Percentiles rank a stretch among this genome's conserved stretches.
phyloP scores from a whole-genome alignment of 2,329 filamentous ascomycete species.

The Arthrobotrys pseudoclavata region DNA sequence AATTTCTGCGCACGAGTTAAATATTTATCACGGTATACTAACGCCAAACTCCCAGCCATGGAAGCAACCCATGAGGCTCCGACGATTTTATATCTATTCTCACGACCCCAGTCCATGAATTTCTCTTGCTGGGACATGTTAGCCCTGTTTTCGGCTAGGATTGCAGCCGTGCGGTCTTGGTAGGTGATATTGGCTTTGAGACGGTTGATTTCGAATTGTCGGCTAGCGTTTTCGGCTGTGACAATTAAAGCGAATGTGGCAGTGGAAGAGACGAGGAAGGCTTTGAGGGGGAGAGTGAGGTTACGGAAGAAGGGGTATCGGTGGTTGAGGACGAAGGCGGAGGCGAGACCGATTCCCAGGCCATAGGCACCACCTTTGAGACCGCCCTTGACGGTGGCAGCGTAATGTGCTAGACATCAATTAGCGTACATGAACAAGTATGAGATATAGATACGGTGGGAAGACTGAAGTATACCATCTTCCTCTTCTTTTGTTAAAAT shows the following conservation, averaged over 20 bases:
- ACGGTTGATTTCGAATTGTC: slow-evolving; percentile 75
- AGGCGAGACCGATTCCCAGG: slow-evolving; percentile 61
- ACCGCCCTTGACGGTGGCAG: slow-evolving; percentile 83
- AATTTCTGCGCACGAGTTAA: slow-evolving; percentile 85
- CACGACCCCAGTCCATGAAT: slow-evolving; percentile 78
- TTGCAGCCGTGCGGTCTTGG: slow-evolving; percentile 77
- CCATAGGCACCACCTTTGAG: slow-evolving; percentile 79
- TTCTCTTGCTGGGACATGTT: slow-evolving; percentile 69
- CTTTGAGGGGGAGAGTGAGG: slow-evolving; percentile 88
- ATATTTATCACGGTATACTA: slow-evolving; percentile 83
- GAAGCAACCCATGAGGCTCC: slow-evolving; percentile 83
- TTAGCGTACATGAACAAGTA: slow-evolving; percentile 28
- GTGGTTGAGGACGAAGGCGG: slow-evolving; percentile 63
- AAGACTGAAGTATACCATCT: slow-evolving; percentile 66
- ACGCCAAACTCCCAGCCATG: slow-evolving; percentile 79
- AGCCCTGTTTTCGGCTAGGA: slow-evolving; percentile 74
- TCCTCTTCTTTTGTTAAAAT: slow-evolving; percentile 95
- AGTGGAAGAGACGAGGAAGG: slow-evolving; percentile 86
- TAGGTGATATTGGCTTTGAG: slow-evolving; percentile 55
- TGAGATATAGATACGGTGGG: neutral
- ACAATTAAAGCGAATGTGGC: slow-evolving; percentile 91
- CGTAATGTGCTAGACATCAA: slow-evolving; percentile 64
- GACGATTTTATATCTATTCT: slow-evolving; percentile 89
- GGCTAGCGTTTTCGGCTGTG: slow-evolving; percentile 81
- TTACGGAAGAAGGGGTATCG: slow-evolving; percentile 83